Base-by-base conservation (phyloP, 2,329 filamentous ascomycete species). In the Fusarium sp. region DNA sequence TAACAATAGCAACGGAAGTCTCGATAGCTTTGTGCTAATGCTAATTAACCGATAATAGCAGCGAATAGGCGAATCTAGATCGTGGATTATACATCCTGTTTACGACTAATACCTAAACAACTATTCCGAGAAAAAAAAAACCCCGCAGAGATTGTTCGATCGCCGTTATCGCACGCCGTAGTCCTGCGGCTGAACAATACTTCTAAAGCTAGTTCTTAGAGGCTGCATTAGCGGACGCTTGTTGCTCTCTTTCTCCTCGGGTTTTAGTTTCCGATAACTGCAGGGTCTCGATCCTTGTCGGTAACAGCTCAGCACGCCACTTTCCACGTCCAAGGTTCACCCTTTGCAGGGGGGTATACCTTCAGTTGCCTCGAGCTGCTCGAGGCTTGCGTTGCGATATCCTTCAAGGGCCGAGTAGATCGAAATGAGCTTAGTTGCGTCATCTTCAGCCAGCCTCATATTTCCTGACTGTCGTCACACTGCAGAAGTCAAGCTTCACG, bases 371-470 rank as follows among this genome's bases (percentile, higher is more conserved):
- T 35, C 30, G 14, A 35, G 15, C 11, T 18, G 7, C 3, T 26
- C 9, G 3, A 6, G 33, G 8, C 20, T 35, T 33, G 32, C 46
- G 30, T 35, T 23, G 46, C 20, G 46, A 50, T 26, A 6, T 5
- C 18, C 2, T 35, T 50, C 46, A 20, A 17, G n/a, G 5, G 4
- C 32, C 0, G 15, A 10, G n/a, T 7, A 11, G n/a, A 26, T 17
- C 26, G 4, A n/a, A 38, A 11, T 14, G 44, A 46, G 9, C 8
- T 9, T 33, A 7, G 11, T 7, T 18, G 3, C 12, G 6, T 30
- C 32, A n/a, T 50, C 23, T 20, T 50, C 48, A 50, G 48, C 48
- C 48, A 50, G 48, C 48, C 48, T n/a, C 32, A 18, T 10, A 35
- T n/a, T 9, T 7, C 32, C 2, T 32, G 9, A 35, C 33, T 4